Conservation (phyloP, 345 rosid genomes). For the Cardamine resedifolia region DNA sequence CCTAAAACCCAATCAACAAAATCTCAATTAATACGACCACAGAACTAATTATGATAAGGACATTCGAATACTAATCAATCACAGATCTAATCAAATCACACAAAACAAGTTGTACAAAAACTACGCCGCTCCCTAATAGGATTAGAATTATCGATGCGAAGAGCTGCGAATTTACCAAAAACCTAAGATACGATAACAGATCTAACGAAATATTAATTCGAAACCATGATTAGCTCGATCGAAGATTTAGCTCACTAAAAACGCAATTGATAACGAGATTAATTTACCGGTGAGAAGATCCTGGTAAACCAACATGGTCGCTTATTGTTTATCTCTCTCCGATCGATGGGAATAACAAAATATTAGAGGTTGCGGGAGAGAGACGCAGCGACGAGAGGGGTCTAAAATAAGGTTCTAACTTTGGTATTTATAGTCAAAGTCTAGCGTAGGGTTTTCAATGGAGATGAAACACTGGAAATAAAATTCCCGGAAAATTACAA, state of each 20-base stretch:
- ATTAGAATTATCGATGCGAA: background rate
- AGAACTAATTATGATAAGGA: too few species aligned
- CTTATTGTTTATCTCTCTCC: slow-evolving; percentile 42
- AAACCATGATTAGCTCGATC: background rate
- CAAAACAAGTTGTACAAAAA: background rate
- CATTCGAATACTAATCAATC: background rate
- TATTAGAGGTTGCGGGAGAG: slow-evolving; percentile 29
- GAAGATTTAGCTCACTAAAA: background rate
- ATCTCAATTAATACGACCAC: background rate
- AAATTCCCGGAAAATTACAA: background rate
- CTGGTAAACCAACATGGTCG: slow-evolving; percentile 91
- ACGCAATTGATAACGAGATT: background rate
- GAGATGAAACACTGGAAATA: slow-evolving; percentile 4
- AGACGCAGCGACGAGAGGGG: slow-evolving; percentile 42
- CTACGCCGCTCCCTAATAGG: background rate
- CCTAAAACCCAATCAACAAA: background rate
- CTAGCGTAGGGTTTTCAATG: slow-evolving; percentile 30
- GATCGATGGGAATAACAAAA: slow-evolving; percentile 29
- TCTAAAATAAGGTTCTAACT: background rate
- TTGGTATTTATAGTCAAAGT: slow-evolving; percentile 21
- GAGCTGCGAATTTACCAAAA: background rate
- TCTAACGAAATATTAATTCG: slow-evolving; percentile 16
- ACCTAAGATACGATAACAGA: slow-evolving; percentile 3
- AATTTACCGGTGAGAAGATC: slow-evolving; percentile 67
- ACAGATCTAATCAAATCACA: slow-evolving; percentile 17